Evolutionary conservation across 331 rosid genomes (phyloP), one percentile per base, ranked within the genome.

Genomic region (Saraca asoca): DNA sequence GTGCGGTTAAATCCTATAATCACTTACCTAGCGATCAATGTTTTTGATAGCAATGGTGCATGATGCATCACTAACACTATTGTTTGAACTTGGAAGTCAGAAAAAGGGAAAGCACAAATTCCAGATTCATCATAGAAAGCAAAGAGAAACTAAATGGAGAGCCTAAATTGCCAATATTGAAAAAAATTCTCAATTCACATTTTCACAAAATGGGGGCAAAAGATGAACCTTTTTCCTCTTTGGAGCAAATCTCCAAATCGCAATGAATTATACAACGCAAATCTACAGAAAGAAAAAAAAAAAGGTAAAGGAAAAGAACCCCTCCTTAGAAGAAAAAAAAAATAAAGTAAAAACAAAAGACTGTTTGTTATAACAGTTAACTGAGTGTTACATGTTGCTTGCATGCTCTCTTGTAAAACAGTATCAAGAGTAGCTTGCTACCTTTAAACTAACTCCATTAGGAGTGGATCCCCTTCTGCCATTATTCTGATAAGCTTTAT

Each of bases 391-490:
- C 82, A 74, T 41, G 71, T 67, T 72, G 67, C 77, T 69, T 69
- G 80, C 75, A 52, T 31, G n/a, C n/a, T n/a, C n/a, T n/a, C n/a
- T n/a, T n/a, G n/a, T n/a, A n/a, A n/a, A n/a, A n/a, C n/a, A n/a
- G n/a, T n/a, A n/a, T n/a, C n/a, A n/a, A n/a, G n/a, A n/a, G n/a
- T n/a, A n/a, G n/a, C n/a, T n/a, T n/a, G n/a, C n/a, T n/a, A n/a
- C n/a, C n/a, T n/a, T n/a, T n/a, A 93, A 64, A 90, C 95, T 76
- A 93, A 75, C 83, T 93, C 98, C 89, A 88, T 76, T 41, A 93
- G 77, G 46, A 93, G 95, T 57, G 98, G 97, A 65, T 93, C 98
- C 44, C 97, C 98, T 81, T 90, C 91, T 58, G 96, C 97, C 98
- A 93, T 93, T 65, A 83, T 68, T 83, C 98, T 83, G 60, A 93